A percentile compares a stretch with the other conserved stretches of the same genome.
phyloP scores from a whole-genome alignment of 768 basidiomycete species.

The Trametes cubensis region DNA sequence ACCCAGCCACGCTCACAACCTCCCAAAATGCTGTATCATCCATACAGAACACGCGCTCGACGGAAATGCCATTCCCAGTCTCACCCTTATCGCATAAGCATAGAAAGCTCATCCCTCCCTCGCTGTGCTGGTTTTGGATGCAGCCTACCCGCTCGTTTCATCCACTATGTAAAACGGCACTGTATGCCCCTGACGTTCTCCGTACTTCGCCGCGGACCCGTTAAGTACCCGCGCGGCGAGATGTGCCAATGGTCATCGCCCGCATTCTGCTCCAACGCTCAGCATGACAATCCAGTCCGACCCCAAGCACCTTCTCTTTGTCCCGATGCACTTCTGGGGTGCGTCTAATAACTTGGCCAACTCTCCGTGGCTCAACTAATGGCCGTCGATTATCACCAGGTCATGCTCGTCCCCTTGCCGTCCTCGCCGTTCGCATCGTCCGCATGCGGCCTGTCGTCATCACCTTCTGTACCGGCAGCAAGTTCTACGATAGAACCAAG shows the following conservation, averaged over 20 bases:
- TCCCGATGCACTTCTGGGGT: slow-evolving; percentile 9
- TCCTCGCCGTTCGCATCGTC: slow-evolving; percentile 12
- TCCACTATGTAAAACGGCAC: too few species aligned
- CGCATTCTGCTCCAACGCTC: too few species aligned
- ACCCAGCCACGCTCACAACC: too few species aligned
- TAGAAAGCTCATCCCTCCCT: too few species aligned
- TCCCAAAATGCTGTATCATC: too few species aligned
- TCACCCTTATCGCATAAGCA: too few species aligned
- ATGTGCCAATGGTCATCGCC: background rate
- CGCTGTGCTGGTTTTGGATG: too few species aligned
- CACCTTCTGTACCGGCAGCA: slow-evolving; percentile 13
- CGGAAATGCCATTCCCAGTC: too few species aligned
- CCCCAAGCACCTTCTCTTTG: slow-evolving; percentile 1
- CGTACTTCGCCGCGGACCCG: too few species aligned
- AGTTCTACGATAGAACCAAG: slow-evolving; percentile 7
- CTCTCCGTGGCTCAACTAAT: background rate
- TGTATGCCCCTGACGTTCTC: too few species aligned
- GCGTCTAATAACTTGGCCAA: background rate
- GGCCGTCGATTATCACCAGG: background rate
- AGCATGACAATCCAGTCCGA: background rate
- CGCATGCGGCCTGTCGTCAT: slow-evolving; percentile 8
- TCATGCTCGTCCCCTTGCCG: slow-evolving; percentile 16
- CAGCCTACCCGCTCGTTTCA: too few species aligned
- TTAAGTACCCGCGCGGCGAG: background rate
- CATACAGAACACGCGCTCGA: too few species aligned